Evolutionary conservation across 1,284 basidiomycete species (phyloP), one percentile per base, ranked within the genome.

Genomic region (Malassezia yamatoensis): DNA sequence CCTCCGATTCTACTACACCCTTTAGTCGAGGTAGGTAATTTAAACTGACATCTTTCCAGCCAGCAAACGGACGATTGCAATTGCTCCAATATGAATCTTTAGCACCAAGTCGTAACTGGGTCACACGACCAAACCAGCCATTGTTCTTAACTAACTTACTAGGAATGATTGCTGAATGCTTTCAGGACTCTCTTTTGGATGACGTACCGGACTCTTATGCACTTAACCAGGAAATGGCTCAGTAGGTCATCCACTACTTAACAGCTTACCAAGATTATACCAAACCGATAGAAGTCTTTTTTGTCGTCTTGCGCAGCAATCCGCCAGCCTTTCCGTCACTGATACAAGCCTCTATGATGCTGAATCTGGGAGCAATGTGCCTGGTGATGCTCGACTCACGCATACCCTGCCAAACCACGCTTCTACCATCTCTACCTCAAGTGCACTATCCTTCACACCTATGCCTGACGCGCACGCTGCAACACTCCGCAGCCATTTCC

Each of bases 1-100:
- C 55, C 55, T 7, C 50, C 50, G 20, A 49, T 58, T n/a, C 39
- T 58, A 10, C 15, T 58, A 21, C 55, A 58, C 20, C 55, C 55
- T 3, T 42, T 53, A 1, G 45, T 58, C 9, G 49, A 58, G 42
- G 43, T 34, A 33, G 21, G 41, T 10, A 16, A n/a, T 32, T n/a
- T 52, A 16, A 4, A 24, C 21, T 36, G 13, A 2, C 5, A 39
- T 42, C 5, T 32, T 7, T 15, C 43, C 43, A 45, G 43, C 45
- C 55, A 12, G 50, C 44, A 1, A 34, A 13, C 21, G 55, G 55
- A 1, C 50, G 50, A 8, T 40, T 58, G 20, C 42, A 37, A 33
- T 33, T 57, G 39, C 49, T 45, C 9, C 33, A 38, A 2, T 53
- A 24, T 36, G 15, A 52, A 2, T 18, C 50, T 5, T 18, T 40